phyloP scores from a whole-genome alignment of 495 filamentous ascomycete species.

The Hypomontagnella submonticulosa region DNA sequence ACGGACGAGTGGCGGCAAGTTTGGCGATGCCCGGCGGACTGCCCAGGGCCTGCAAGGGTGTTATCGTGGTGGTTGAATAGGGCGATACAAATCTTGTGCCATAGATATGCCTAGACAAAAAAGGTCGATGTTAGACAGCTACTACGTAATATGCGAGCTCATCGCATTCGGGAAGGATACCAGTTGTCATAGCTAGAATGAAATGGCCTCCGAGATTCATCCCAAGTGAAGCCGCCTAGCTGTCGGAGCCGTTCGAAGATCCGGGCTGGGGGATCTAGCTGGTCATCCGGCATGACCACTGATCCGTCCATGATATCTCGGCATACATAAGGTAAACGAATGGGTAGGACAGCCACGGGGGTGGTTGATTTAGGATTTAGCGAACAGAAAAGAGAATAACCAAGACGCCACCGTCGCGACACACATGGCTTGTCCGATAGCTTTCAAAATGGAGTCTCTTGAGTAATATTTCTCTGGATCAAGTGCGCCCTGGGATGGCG shows the following conservation, averaged over 20 bases:
- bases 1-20: conserved; percentile 46
- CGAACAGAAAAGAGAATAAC: conserved; percentile 33
- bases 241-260: conserved; percentile 78
- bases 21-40: conserved; percentile 49
- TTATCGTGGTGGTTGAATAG: conserved; percentile 46
- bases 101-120: conserved; percentile 55
- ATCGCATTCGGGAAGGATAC: conserved; percentile 43
- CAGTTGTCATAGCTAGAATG: conserved; percentile 88
- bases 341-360: conserved; percentile 35
- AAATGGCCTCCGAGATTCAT: conserved; percentile 73
- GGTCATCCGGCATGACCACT: conserved; percentile 65
- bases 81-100: conserved; percentile 61
- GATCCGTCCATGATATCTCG: conserved; percentile 59
- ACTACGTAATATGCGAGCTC: conserved; percentile 23
- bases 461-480: neutral
- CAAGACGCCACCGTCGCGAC: conserved; percentile 47
- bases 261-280: conserved; percentile 73
- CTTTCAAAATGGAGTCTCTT: conserved; percentile 32
- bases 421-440: conserved; percentile 51
- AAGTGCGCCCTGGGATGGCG: neutral
- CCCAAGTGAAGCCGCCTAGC: conserved; percentile 80
- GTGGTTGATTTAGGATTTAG: conserved; percentile 20
- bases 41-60: conserved; percentile 41
- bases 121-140: conserved; percentile 34
- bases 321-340: conserved; percentile 26